Percentiles rank a stretch among this genome's conserved stretches.
Evolutionary conservation across 495 filamentous ascomycete genomes (phyloP).

Genomic region (Filosporella fistucella): DNA sequence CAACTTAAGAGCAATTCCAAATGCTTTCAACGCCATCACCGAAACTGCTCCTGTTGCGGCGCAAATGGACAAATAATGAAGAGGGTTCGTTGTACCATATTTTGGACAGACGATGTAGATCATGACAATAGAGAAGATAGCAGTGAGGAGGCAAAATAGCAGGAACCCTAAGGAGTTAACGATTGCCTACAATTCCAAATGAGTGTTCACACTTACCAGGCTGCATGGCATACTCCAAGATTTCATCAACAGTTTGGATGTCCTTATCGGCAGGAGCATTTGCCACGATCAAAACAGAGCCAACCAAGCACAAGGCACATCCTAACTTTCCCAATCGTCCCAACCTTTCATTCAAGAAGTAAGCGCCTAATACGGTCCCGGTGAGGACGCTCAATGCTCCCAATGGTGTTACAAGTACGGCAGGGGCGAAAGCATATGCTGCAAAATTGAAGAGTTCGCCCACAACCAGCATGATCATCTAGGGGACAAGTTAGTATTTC

Average conservation of each 20-base stretch:
- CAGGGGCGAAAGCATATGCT: slow-evolving; percentile 94
- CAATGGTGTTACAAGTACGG: slow-evolving; percentile 89
- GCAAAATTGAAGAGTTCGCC: slow-evolving; percentile 94
- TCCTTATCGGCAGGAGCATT: slow-evolving; percentile 91
- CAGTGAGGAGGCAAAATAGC: slow-evolving; percentile 71
- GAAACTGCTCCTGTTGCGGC: slow-evolving; percentile 94
- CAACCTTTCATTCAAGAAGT: slow-evolving; percentile 83
- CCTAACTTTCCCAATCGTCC: slow-evolving; percentile 86
- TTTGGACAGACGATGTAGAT: slow-evolving; percentile 86
- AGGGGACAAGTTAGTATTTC: too few relatives aligned
- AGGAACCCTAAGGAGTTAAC: slow-evolving; percentile 68
- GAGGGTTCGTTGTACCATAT: slow-evolving; percentile 86
- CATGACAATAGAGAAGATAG: slow-evolving; percentile 80
- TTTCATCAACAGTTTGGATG: slow-evolving; percentile 79
- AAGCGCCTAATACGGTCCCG: slow-evolving; percentile 89
- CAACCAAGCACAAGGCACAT: slow-evolving; percentile 90
- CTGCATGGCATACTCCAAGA: slow-evolving; percentile 78
- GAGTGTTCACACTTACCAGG: slow-evolving; percentile 55
- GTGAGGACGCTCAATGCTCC: slow-evolving; percentile 90
- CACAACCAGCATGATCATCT: slow-evolving; percentile 65
- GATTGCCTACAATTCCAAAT: background rate
- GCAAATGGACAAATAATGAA: slow-evolving; percentile 93
- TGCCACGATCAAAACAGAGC: slow-evolving; percentile 91
- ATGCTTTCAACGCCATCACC: slow-evolving; percentile 98
- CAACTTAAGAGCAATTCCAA: slow-evolving; percentile 91